A percentile compares a stretch with the other conserved stretches of the same genome.
Conservation (phyloP, 2,329 filamentous ascomycete genomes). For the Lasiodiplodia gonubiensis region DNA sequence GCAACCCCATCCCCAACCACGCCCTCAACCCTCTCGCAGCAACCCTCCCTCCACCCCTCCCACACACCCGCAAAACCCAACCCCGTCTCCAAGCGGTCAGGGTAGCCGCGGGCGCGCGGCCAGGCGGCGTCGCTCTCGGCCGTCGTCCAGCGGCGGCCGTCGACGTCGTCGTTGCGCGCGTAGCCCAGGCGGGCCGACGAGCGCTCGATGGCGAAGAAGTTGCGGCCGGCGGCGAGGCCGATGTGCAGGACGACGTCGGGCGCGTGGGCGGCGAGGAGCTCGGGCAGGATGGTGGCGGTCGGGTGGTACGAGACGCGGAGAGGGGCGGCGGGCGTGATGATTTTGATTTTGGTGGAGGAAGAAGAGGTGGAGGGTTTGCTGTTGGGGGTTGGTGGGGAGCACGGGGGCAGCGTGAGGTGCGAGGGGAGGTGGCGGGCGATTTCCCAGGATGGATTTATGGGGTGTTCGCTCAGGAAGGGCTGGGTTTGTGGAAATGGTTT, state of each 20-base stretch:
- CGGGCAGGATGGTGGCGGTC: conserved; percentile 68
- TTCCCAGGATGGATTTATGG: conserved; percentile 80
- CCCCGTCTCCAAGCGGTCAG: conserved; percentile 35
- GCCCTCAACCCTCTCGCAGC: conserved; percentile 13
- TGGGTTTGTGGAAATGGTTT: conserved; percentile 42
- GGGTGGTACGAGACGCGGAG: conserved; percentile 74
- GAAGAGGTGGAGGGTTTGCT: conserved; percentile 63
- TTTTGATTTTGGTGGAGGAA: conserved; percentile 66
- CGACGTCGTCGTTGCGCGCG: conserved; percentile 67
- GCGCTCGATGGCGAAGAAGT: conserved; percentile 73
- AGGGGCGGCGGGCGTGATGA: conserved; percentile 63
- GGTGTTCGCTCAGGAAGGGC: conserved; percentile 74
- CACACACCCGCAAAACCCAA: conserved; percentile 36
- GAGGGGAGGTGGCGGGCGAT: conserved; percentile 70
- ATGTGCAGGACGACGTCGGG: conserved; percentile 75
- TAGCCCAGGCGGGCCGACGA: conserved; percentile 76
- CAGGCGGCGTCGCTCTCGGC: conserved; percentile 40
- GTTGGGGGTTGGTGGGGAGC: conserved; percentile 65
- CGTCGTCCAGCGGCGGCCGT: conserved; percentile 51
- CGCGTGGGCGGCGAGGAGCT: conserved; percentile 59
- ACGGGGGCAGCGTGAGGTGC: conserved; percentile 37
- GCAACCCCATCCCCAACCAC: background rate
- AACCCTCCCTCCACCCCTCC: conserved; percentile 30
- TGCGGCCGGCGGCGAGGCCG: conserved; percentile 72
- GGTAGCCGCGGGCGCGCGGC: conserved; percentile 34